Evolutionary conservation across 495 filamentous ascomycete genomes (phyloP).

Genomic region (Aspergillus heteromorphus): DNA sequence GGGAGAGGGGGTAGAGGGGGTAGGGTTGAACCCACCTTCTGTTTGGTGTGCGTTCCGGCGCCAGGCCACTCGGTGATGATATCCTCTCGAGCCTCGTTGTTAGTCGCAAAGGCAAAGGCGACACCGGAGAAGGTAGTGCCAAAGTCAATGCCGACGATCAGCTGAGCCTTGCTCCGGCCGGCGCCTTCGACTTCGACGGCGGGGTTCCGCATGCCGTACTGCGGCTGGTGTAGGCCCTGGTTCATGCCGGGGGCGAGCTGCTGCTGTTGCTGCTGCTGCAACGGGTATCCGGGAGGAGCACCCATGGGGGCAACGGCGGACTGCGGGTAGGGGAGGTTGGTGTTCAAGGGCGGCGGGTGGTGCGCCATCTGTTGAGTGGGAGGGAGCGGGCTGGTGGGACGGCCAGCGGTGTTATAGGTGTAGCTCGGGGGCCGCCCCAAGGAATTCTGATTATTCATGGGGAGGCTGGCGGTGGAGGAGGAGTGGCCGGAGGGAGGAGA

Average conservation of each 20-base stretch:
- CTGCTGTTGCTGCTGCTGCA: slow-evolving; percentile 45
- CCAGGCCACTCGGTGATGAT: slow-evolving; percentile 80
- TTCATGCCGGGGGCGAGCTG: slow-evolving; percentile 42
- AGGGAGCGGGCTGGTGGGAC: slow-evolving; percentile 53
- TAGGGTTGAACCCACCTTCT: slow-evolving; percentile 49
- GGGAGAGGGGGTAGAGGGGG: neutral
- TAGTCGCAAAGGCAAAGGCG: slow-evolving; percentile 73
- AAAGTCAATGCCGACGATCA: slow-evolving; percentile 71
- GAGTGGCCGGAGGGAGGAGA: slow-evolving; percentile 36
- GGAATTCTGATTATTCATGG: slow-evolving; percentile 44
- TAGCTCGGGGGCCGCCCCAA: slow-evolving; percentile 68
- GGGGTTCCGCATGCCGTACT: slow-evolving; percentile 46
- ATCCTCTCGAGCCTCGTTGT: slow-evolving; percentile 70
- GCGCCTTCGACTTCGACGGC: slow-evolving; percentile 79
- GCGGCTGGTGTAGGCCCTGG: slow-evolving; percentile 29
- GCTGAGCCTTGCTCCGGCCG: slow-evolving; percentile 64
- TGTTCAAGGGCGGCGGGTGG: slow-evolving; percentile 70
- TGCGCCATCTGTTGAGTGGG: slow-evolving; percentile 60
- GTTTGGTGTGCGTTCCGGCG: slow-evolving; percentile 70
- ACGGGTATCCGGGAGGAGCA: slow-evolving; percentile 45
- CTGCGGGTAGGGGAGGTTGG: slow-evolving; percentile 49
- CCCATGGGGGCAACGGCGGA: slow-evolving; percentile 49
- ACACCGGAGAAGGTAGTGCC: slow-evolving; percentile 77
- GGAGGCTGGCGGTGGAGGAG: slow-evolving; percentile 48
- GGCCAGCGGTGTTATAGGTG: slow-evolving; percentile 56